Evolutionary conservation across 306 rosid genomes (phyloP).

Genomic region (Potentilla sterilis): DNA sequence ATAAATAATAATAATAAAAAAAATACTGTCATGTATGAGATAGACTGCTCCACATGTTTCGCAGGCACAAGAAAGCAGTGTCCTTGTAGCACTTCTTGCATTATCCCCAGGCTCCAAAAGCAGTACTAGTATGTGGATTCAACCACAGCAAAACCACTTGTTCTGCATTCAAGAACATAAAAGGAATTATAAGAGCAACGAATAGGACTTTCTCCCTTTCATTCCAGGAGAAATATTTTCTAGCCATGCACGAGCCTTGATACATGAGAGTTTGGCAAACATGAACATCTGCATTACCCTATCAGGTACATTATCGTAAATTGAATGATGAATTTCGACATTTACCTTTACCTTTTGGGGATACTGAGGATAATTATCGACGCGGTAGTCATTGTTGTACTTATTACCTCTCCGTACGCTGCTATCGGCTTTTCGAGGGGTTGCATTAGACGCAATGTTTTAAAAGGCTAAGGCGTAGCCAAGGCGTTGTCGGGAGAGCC

Average conservation of each 20-base stretch:
- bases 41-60: constrained; percentile 21
- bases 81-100: constrained; percentile 11
- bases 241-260: too few relatives aligned
- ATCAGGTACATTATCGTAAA: background rate
- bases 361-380: constrained; percentile 29
- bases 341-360: constrained; percentile 43
- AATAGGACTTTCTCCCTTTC: too few relatives aligned
- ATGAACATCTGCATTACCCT: background rate
- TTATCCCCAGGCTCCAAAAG: constrained; percentile 16
- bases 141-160: constrained; percentile 84
- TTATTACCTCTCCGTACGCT: constrained; percentile 20
- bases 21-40: background rate
- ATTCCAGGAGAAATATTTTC: background rate
- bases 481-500: too few relatives aligned
- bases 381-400: constrained; percentile 24
- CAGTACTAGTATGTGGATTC: constrained; percentile 10
- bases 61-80: constrained; percentile 13
- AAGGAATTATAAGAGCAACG: too few relatives aligned
- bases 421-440: constrained; percentile 38
- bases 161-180: constrained; percentile 59
- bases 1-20: too few relatives aligned
- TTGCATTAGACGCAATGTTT: constrained; percentile 9
- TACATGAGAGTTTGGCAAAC: background rate
- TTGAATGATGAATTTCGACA: background rate
- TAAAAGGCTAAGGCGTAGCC: too few relatives aligned